A percentile compares a stretch with the other conserved stretches of the same genome.
Evolutionary conservation across 1,139 yeast genomes (phyloP).

Genomic region (Eremothecium coryli): DNA sequence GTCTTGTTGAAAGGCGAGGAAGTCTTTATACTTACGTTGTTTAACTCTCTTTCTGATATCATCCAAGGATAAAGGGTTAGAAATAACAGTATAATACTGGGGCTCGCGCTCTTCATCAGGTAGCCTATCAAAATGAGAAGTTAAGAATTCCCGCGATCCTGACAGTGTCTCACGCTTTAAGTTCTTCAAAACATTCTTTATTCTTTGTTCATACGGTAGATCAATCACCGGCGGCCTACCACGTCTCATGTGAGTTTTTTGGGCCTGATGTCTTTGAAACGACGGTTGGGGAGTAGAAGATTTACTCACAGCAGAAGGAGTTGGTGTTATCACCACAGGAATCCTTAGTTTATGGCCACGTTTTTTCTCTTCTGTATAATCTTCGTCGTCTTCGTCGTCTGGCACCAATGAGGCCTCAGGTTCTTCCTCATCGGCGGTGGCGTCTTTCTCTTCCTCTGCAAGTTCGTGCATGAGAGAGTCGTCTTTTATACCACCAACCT

Average conservation of each 20-base stretch:
- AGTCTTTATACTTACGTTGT: conserved; percentile 69
- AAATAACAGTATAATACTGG: conserved; percentile 55
- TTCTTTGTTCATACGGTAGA: conserved; percentile 85
- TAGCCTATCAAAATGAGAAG: conserved; percentile 65
- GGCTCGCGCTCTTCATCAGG: conserved; percentile 65
- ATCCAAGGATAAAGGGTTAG: conserved; percentile 71
- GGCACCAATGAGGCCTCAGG: conserved; percentile 27
- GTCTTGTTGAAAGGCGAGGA: conserved; percentile 69
- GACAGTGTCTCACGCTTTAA: conserved; percentile 64
- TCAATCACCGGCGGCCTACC: conserved; percentile 96
- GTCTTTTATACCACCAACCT: conserved; percentile 6
- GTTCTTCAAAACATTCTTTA: conserved; percentile 74
- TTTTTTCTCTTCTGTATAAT: conserved; percentile 15
- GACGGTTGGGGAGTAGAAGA: conserved; percentile 22
- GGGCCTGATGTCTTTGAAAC: conserved; percentile 18
- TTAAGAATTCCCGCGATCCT: conserved; percentile 40
- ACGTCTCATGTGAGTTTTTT: conserved; percentile 43
- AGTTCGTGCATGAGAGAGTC: conserved; percentile 11
- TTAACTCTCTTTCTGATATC: conserved; percentile 77
- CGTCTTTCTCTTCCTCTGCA: conserved; percentile 20
- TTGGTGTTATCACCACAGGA: conserved; percentile 12
- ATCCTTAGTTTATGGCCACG: conserved; percentile 12
- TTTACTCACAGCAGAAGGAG: conserved; percentile 15
- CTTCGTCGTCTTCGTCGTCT: conserved; percentile 31
- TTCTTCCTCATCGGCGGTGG: conserved; percentile 29